Evolutionary conservation across 169 alveolate genomes (phyloP).

Genomic region (Pseudocohnilembus persalinus): DNA sequence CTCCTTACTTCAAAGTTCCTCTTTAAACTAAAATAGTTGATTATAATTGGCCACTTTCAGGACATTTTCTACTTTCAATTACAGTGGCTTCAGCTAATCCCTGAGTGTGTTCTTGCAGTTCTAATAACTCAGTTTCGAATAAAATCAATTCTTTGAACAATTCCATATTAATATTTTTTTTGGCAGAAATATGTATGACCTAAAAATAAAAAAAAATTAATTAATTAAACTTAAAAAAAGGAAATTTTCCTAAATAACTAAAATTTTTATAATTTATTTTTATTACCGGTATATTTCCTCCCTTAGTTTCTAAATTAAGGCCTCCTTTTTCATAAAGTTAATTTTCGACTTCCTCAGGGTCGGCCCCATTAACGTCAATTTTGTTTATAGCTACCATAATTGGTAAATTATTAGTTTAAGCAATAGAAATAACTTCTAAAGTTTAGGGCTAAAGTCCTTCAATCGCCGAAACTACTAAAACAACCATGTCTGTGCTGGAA

Average conservation of each 20-base stretch:
- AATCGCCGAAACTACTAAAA: slow-evolving; percentile 93
- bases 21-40: slow-evolving; percentile 69
- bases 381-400: slow-evolving; percentile 91
- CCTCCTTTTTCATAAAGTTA: slow-evolving; percentile 57
- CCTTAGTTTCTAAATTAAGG: slow-evolving; percentile 65
- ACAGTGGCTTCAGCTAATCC: slow-evolving; percentile 64
- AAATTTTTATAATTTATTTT: too few relatives aligned
- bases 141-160: slow-evolving; percentile 66
- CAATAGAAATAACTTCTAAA: slow-evolving; percentile 86
- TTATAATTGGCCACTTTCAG: slow-evolving; percentile 52
- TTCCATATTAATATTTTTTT: slow-evolving; percentile 75
- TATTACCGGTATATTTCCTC: slow-evolving; percentile 74
- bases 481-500: slow-evolving; percentile 91
- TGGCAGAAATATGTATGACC: slow-evolving; percentile 87
- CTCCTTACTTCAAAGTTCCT: slow-evolving; percentile 70
- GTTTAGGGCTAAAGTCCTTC: slow-evolving; percentile 96
- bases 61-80: slow-evolving; percentile 68
- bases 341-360: slow-evolving; percentile 59
- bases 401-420: slow-evolving; percentile 71
- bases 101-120: slow-evolving; percentile 56
- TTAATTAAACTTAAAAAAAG: too few relatives aligned
- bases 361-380: slow-evolving; percentile 79
- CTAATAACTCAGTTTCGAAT: slow-evolving; percentile 67
- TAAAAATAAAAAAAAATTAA: too few relatives aligned
- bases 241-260: too few relatives aligned